Percentiles rank a stretch among this genome's conserved stretches.
Conservation (phyloP, 1,139 yeast genomes). For the Zygoascus meyerae region DNA sequence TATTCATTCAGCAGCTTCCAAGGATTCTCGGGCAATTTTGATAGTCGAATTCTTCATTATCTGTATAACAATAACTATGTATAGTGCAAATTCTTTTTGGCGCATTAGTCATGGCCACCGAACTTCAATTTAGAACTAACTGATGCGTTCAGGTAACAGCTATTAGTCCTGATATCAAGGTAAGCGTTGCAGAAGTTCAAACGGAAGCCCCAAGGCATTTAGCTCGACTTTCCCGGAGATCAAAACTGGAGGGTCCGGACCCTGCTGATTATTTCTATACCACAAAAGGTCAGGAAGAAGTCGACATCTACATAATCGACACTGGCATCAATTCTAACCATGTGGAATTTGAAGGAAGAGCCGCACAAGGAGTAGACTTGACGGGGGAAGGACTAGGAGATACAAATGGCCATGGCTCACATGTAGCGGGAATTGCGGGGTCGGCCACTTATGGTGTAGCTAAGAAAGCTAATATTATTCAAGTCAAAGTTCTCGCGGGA, state of each 20-base stretch:
- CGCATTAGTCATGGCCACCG: not conserved
- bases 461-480: conserved; percentile 56
- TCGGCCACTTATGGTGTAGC: conserved; percentile 76
- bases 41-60: conserved; percentile 17
- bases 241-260: conserved; percentile 29
- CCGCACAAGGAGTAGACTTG: conserved; percentile 51
- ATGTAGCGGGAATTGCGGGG: conserved; percentile 85
- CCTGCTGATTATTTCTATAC: conserved; percentile 33
- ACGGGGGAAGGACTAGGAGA: conserved; percentile 63
- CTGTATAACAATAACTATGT: conserved; percentile 22
- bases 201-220: conserved; percentile 63
- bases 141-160: conserved; percentile 21
- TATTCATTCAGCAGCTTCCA: conserved; percentile 28
- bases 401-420: conserved; percentile 72
- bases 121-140: not conserved
- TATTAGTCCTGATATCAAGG: conserved; percentile 28
- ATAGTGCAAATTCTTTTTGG: not conserved
- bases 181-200: conserved; percentile 35
- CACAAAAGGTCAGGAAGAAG: conserved; percentile 41
- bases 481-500: conserved; percentile 65
- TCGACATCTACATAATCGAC: conserved; percentile 74
- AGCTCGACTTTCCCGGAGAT: conserved; percentile 55
- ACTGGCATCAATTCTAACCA: conserved; percentile 60
- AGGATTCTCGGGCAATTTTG: conserved; percentile 29
- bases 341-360: conserved; percentile 65